Percentiles rank a stretch among this genome's conserved stretches.
phyloP scores from a whole-genome alignment of 495 filamentous ascomycete genomes.

The Tetracladium setigerum region DNA sequence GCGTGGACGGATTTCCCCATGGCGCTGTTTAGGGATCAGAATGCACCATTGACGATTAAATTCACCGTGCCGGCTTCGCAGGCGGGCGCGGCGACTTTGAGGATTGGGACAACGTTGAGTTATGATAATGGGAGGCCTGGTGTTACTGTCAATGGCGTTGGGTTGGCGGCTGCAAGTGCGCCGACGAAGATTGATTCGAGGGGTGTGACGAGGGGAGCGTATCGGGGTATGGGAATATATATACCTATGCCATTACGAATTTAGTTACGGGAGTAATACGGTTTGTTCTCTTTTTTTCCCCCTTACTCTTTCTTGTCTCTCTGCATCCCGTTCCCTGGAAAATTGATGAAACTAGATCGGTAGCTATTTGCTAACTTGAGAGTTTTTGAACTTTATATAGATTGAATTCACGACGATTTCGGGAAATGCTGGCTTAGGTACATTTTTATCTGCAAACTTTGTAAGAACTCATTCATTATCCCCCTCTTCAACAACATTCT shows the following conservation, averaged over 20 bases:
- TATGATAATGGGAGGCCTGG: constrained; percentile 51
- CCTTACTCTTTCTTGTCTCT: too few species aligned
- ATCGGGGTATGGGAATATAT: constrained; percentile 53
- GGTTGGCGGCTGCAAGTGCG: constrained; percentile 37
- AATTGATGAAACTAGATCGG: too few species aligned
- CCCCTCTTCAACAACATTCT: too few species aligned
- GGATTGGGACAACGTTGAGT: constrained; percentile 56
- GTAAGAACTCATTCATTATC: too few species aligned
- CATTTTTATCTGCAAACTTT: too few species aligned
- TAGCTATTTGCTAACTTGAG: too few species aligned
- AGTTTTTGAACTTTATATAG: too few species aligned
- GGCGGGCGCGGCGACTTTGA: constrained; percentile 46
- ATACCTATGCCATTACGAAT: constrained; percentile 39
- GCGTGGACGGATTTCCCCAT: constrained; percentile 49
- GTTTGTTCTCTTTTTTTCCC: constrained; percentile 24
- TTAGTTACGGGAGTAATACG: constrained; percentile 53
- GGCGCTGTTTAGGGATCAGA: constrained; percentile 55
- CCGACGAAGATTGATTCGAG: constrained; percentile 57
- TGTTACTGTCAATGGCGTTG: constrained; percentile 43
- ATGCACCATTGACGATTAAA: constrained; percentile 53
- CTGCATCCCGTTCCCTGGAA: too few species aligned
- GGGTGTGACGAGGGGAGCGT: constrained; percentile 57
- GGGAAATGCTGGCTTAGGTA: too few species aligned
- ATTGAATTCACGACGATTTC: too few species aligned
- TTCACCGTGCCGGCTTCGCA: constrained; percentile 33